Base-by-base conservation (phyloP, 2,329 filamentous ascomycete species). In the Clonostachys sp. region DNA sequence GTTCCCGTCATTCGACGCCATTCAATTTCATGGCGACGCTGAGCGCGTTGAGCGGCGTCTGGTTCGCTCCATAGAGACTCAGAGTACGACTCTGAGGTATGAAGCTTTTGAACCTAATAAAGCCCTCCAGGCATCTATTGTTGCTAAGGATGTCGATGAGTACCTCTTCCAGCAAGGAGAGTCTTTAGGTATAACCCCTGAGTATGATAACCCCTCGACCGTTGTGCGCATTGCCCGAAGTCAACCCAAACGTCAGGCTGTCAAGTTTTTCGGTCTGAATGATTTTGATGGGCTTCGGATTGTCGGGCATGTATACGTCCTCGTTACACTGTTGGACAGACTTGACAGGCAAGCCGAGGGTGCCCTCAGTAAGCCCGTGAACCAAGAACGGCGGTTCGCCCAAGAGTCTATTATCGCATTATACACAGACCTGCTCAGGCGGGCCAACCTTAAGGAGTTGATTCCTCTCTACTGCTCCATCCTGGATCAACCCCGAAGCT, bases 401-500 rank as follows among this genome's bases (percentile, higher is more conserved):
- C 78, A 84, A 53, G 87, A 95, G 58, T 89, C 88, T 57, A 82
- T 92, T 42, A 74, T 96, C 45, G 83, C 87, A 1, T 84, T 82
- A 5, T 97, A 97, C 62, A 86, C 95, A 47, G 87, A 87, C 56
- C 84, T 87, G 51, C 70, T 99, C 36, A 83, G 88, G 41, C 75
- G 86, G 42, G 80, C 81, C 14, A 81, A 83, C 34, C 81, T 94
- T 47, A 82, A 87, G 50, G 85, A 92, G 52, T 70, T 94, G 40
- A 87, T 96, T 47, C 91, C 94, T 1, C 72, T 95, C 1, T 99
- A 99, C 64, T 91, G 89, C 52, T 90, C 90, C 9, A 85, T 89
- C 56, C 74, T 99, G 12, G 75, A 81, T 10, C 70, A 75, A 7
- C 72, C 81, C 12, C 78, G 86, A 52, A 77, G 79, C 51, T 84